A percentile compares a stretch with the other conserved stretches of the same genome.
These are phyloP conservation scores for Gossypium sturtianum DNA, from an alignment of 345 rosid species.

Conservation along the genomic window DNA sequence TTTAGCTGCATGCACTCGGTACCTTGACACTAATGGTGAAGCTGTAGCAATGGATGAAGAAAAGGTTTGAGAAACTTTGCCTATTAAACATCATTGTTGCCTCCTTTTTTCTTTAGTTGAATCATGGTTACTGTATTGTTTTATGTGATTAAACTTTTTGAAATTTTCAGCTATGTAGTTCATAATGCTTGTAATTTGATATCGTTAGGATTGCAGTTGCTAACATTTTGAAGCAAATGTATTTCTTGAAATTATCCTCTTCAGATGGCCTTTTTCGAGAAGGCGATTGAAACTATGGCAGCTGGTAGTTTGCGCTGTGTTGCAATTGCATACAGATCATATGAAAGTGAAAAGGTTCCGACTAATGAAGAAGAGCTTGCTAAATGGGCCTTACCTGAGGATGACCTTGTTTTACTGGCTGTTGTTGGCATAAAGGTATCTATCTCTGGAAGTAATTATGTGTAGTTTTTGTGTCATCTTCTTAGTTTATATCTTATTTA, in stretches of 20 bases:
- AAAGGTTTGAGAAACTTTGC: conserved; percentile 40
- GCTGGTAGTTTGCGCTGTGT: conserved; percentile 82
- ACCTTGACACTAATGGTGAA: conserved; percentile 48
- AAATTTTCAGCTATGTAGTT: background rate
- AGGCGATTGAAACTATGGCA: conserved; percentile 80
- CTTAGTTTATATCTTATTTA: background rate
- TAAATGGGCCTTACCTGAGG: conserved; percentile 77
- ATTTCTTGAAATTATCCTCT: conserved; percentile 10
- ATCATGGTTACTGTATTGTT: background rate
- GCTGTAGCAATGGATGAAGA: conserved; percentile 52
- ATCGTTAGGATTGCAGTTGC: background rate
- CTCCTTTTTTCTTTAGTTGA: background rate
- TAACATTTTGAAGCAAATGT: background rate
- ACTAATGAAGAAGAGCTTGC: conserved; percentile 54
- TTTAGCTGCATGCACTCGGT: conserved; percentile 63
- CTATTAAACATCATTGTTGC: background rate
- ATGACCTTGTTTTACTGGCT: conserved; percentile 83
- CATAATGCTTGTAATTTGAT: background rate
- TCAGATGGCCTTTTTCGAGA: conserved; percentile 48
- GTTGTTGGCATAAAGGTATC: conserved; percentile 86
- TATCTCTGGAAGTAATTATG: background rate
- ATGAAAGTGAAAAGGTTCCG: conserved; percentile 62
- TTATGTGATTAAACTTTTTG: background rate
- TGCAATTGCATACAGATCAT: conserved; percentile 74
- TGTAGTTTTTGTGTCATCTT: background rate